phyloP scores from a whole-genome alignment of 192 early-diverging fungal species.

The Coemansia sp. region DNA sequence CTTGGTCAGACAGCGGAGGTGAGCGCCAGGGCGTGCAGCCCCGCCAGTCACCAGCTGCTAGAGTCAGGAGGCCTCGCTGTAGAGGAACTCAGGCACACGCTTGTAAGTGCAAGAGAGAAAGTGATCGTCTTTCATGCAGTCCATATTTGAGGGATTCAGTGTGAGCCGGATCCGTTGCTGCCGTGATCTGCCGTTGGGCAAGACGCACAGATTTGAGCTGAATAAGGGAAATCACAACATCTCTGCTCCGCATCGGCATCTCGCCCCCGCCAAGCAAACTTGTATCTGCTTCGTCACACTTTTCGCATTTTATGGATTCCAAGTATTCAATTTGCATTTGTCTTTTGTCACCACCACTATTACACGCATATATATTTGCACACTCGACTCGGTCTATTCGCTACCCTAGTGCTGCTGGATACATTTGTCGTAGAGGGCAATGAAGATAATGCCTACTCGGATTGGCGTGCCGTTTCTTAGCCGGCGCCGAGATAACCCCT shows the following conservation, averaged over 20 bases:
- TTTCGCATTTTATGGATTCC: not conserved
- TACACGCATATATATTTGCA: not conserved
- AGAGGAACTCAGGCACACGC: not conserved
- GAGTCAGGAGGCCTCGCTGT: not conserved
- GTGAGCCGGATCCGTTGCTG: conserved; percentile 1
- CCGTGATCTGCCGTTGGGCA: conserved; percentile 4
- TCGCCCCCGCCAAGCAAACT: not conserved
- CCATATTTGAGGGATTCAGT: not conserved
- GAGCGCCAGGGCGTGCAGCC: conserved; percentile 6
- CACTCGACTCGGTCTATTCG: not conserved
- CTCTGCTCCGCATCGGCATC: not conserved
- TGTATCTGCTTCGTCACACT: not conserved
- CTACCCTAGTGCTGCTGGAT: not conserved
- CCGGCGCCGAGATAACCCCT: conserved; percentile 24
- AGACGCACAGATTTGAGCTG: not conserved
- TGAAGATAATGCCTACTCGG: conserved; percentile 30
- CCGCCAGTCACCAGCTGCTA: not conserved
- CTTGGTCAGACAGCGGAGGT: not conserved
- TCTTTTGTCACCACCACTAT: not conserved
- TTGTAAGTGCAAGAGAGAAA: not conserved
- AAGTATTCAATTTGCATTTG: conserved; percentile 3
- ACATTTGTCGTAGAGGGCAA: not conserved
- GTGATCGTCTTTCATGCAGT: not conserved
- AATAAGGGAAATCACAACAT: not conserved
- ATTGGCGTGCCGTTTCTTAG: conserved; percentile 35